Conservation (phyloP, 139 green algal species). For the Tetradesmus lagerheimii region DNA sequence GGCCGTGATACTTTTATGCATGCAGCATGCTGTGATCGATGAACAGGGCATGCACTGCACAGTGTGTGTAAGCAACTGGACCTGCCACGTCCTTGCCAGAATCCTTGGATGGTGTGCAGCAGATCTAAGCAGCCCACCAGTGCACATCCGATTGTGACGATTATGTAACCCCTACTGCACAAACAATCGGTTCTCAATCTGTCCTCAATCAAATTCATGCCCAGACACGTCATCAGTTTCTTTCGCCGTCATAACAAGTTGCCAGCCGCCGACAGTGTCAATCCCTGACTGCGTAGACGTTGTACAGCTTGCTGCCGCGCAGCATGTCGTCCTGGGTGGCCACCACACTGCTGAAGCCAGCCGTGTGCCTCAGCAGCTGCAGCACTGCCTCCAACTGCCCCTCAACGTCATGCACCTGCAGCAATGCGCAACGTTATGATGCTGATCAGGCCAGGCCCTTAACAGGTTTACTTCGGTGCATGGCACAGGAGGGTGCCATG, state of each 20-base stretch:
- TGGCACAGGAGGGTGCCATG: background rate
- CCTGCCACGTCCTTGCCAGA: no score
- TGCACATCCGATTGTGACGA: no score
- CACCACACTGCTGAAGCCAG: background rate
- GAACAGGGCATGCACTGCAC: no score
- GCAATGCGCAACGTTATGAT: background rate
- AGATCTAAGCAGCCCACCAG: no score
- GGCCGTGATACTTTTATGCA: no score
- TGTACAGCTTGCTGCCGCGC: constrained; percentile 17
- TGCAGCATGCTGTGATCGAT: no score
- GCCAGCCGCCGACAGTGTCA: background rate
- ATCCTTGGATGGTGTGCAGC: no score
- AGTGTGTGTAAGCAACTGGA: no score
- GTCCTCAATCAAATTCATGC: background rate
- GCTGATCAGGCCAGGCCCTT: no score
- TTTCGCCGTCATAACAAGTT: background rate
- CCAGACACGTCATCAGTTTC: background rate
- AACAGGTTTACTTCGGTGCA: no score
- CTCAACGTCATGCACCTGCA: constrained; percentile 36
- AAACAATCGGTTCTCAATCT: no score
- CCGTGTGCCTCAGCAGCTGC: background rate
- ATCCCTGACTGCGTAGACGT: constrained; percentile 2
- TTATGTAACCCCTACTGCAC: no score
- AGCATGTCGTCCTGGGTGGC: background rate
- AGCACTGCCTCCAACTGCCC: background rate